Conservation (phyloP, 441 rosid genomes). For the Pelargonium citronellum region DNA sequence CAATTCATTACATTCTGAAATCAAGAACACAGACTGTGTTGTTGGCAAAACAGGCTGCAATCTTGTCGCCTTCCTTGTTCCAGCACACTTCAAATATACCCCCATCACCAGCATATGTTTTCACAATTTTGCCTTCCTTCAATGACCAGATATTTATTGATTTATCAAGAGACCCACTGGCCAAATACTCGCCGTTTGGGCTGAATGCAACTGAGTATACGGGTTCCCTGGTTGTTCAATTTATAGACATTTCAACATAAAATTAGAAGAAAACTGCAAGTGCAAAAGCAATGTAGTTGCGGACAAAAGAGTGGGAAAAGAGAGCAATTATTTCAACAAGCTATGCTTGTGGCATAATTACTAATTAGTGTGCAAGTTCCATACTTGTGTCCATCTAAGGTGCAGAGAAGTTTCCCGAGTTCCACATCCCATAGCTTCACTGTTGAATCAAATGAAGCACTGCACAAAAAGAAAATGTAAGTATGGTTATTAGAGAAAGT, state of each 20-base stretch:
- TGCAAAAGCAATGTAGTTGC: too few relatives aligned
- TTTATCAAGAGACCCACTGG: constrained; percentile 86
- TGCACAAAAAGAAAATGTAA: constrained; percentile 23
- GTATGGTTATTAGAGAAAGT: constrained; percentile 3
- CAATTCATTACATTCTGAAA: constrained; percentile 64
- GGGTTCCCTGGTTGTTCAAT: constrained; percentile 59
- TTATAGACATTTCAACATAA: background rate
- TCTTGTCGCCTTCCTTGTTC: constrained; percentile 93
- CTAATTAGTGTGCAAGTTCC: constrained; percentile 5
- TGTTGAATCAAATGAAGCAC: constrained; percentile 97
- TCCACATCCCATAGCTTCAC: constrained; percentile 98
- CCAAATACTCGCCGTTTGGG: constrained; percentile 91
- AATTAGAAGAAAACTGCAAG: constrained; percentile 8
- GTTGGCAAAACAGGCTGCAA: constrained; percentile 89
- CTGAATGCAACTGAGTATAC: constrained; percentile 96
- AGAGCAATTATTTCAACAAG: background rate
- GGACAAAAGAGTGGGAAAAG: too few relatives aligned
- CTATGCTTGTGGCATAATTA: background rate
- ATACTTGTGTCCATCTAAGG: constrained; percentile 93
- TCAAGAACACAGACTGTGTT: constrained; percentile 82
- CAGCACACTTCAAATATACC: constrained; percentile 95
- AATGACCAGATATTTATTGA: constrained; percentile 90
- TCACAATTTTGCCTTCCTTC: constrained; percentile 79
- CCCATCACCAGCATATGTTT: constrained; percentile 83
- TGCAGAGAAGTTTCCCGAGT: constrained; percentile 70